A percentile compares a stretch with the other conserved stretches of the same genome.
Conservation (phyloP, 2,329 filamentous ascomycete species). For the Tolypocladium tropicale region DNA sequence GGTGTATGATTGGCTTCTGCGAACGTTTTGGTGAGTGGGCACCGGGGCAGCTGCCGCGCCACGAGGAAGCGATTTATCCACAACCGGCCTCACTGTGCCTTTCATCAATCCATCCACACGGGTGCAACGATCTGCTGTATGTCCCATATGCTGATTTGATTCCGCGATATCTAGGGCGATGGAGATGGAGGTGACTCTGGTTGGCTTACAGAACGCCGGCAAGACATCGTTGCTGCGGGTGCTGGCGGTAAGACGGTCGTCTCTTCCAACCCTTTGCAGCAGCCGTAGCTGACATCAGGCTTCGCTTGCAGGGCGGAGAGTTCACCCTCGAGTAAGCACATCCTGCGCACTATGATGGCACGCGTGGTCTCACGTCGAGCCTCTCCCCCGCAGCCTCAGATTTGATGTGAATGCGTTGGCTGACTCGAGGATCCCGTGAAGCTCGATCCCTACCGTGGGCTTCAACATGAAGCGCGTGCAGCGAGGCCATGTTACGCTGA, state of each 20-base stretch:
- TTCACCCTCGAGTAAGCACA: constrained; percentile 90
- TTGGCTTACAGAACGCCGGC: constrained; percentile 93
- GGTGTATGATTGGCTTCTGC: constrained; percentile 96
- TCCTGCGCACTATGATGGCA: constrained; percentile 1
- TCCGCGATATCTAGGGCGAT: constrained; percentile 60
- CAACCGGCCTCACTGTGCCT: neutral
- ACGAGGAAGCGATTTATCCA: neutral
- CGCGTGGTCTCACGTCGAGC: neutral
- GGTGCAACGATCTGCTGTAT: neutral
- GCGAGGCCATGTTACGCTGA: constrained; percentile 94
- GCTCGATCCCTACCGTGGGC: constrained; percentile 94
- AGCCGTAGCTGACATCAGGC: constrained; percentile 10
- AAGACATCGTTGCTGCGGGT: constrained; percentile 93
- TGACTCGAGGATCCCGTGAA: constrained; percentile 38
- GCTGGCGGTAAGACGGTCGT: constrained; percentile 66
- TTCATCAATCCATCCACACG: neutral
- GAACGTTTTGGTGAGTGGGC: constrained; percentile 80
- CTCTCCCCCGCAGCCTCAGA: constrained; percentile 1
- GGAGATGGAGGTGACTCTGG: constrained; percentile 99
- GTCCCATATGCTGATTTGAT: neutral
- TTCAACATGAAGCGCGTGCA: constrained; percentile 99
- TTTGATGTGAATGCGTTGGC: constrained; percentile 10
- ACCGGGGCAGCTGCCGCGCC: neutral
- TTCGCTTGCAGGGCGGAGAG: constrained; percentile 67
- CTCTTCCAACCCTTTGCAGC: neutral